These are phyloP conservation scores for Lophiotrema nucula DNA, from an alignment of 495 filamentous ascomycete species.

Conservation along the genomic window DNA sequence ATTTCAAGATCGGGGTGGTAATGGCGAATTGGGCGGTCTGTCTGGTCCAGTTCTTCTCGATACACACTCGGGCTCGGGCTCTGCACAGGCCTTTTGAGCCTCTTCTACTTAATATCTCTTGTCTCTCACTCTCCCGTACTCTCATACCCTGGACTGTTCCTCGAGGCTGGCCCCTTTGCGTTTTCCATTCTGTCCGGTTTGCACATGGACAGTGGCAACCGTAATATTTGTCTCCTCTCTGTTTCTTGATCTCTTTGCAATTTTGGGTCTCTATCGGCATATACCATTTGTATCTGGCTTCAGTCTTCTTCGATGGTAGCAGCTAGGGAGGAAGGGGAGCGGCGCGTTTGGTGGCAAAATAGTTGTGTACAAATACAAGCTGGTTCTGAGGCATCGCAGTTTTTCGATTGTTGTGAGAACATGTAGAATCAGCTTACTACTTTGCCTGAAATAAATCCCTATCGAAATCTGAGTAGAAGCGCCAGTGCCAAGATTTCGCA, in stretches of 20 bases:
- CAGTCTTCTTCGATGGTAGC: neutral
- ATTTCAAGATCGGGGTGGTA: constrained; percentile 17
- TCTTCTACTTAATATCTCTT: constrained; percentile 34
- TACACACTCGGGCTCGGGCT: constrained; percentile 35
- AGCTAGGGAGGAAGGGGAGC: neutral
- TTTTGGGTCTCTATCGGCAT: constrained; percentile 21
- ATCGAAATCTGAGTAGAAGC: too few relatives aligned
- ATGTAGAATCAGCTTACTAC: too few relatives aligned
- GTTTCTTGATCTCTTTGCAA: constrained; percentile 5
- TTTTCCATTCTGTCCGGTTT: constrained; percentile 14
- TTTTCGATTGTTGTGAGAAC: neutral
- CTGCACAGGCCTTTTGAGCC: constrained; percentile 14
- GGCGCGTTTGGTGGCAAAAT: constrained; percentile 9
- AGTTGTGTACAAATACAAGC: constrained; percentile 31
- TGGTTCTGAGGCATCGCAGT: neutral
- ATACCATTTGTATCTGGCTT: constrained; percentile 29
- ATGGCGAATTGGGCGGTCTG: constrained; percentile 27
- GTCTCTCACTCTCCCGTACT: constrained; percentile 1
- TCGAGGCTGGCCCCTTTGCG: constrained; percentile 32
- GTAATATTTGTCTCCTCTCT: constrained; percentile 14
- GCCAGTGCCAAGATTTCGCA: constrained; percentile 1
- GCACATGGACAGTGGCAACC: neutral
- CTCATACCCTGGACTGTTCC: constrained; percentile 27
- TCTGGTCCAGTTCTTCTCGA: constrained; percentile 15
- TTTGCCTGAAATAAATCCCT: too few relatives aligned